Conservation (phyloP, 257 asterid species). For the Solanum lycopersicoides region DNA sequence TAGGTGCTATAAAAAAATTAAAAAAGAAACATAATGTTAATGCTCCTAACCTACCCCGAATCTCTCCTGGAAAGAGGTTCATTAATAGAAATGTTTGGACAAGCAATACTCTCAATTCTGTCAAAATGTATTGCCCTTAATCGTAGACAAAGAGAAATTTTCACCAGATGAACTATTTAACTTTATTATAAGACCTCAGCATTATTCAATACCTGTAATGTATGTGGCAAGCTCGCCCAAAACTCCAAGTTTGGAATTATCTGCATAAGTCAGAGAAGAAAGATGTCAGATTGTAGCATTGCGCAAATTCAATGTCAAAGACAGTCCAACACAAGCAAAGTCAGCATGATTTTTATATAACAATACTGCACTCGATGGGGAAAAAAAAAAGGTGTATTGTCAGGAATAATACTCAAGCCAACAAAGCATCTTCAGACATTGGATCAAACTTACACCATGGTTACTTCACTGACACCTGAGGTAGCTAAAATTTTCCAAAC, state of each 20-base stretch:
- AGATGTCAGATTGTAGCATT: conserved; percentile 1
- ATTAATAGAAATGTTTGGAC: not conserved
- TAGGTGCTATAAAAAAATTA: not conserved
- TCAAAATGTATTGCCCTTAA: not conserved
- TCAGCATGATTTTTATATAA: not conserved
- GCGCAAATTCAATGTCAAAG: not conserved
- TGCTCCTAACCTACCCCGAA: not conserved
- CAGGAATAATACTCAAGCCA: not conserved
- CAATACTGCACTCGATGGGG: not conserved
- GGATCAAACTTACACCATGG: not conserved
- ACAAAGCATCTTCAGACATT: not conserved
- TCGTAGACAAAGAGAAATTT: not conserved
- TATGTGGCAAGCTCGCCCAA: conserved; percentile 85
- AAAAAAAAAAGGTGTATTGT: not conserved
- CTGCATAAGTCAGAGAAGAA: conserved; percentile 23
- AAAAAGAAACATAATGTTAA: not conserved
- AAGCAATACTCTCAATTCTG: not conserved
- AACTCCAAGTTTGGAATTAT: conserved; percentile 83
- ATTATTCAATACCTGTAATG: conserved; percentile 47
- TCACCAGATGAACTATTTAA: not conserved
- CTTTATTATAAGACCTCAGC: not conserved
- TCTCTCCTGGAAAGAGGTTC: not conserved
- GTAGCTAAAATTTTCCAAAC: not conserved
- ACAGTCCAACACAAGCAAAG: not conserved
- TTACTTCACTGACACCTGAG: not conserved